Conservation (phyloP, 106 monocot genomes). For the Posidonia australis region DNA sequence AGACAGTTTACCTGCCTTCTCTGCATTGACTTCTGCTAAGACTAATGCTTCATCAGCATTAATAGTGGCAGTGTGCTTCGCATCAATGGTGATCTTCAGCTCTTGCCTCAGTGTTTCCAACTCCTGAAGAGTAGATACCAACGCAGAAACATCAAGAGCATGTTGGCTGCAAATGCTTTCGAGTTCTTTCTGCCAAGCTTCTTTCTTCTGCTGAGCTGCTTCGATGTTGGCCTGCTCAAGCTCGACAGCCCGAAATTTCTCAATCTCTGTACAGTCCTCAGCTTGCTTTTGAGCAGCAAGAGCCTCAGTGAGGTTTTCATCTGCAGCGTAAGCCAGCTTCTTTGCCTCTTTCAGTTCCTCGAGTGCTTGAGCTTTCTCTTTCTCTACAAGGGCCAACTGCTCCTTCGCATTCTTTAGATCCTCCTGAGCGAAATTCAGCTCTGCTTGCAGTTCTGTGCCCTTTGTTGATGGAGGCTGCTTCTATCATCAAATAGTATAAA, state of each 20-base stretch:
- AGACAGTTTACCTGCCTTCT: slow-evolving; percentile 44
- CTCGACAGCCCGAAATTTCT: slow-evolving; percentile 62
- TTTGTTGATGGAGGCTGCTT: slow-evolving; percentile 17
- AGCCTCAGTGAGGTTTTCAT: slow-evolving; percentile 38
- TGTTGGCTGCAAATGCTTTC: slow-evolving; percentile 38
- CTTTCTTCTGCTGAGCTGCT: slow-evolving; percentile 39
- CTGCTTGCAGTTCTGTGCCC: slow-evolving; percentile 26
- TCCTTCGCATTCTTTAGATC: slow-evolving; percentile 55
- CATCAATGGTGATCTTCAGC: slow-evolving; percentile 41
- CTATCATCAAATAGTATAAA: slow-evolving; percentile 8
- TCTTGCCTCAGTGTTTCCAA: slow-evolving; percentile 50
- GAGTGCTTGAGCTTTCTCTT: slow-evolving; percentile 32
- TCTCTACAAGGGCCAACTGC: slow-evolving; percentile 27
- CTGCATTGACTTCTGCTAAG: slow-evolving; percentile 53
- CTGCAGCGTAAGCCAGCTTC: slow-evolving; percentile 29
- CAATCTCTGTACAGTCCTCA: slow-evolving; percentile 44
- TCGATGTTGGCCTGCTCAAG: slow-evolving; percentile 53
- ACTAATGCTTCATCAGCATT: slow-evolving; percentile 50
- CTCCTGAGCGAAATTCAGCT: slow-evolving; percentile 30
- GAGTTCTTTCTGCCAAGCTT: slow-evolving; percentile 51
- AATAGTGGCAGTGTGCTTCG: slow-evolving; percentile 50
- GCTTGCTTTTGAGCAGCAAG: slow-evolving; percentile 49
- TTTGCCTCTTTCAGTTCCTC: slow-evolving; percentile 62
- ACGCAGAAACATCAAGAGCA: slow-evolving; percentile 28
- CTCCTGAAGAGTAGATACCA: slow-evolving; percentile 36